phyloP scores from a whole-genome alignment of 2,329 filamentous ascomycete species.

The Aspergillus persii region DNA sequence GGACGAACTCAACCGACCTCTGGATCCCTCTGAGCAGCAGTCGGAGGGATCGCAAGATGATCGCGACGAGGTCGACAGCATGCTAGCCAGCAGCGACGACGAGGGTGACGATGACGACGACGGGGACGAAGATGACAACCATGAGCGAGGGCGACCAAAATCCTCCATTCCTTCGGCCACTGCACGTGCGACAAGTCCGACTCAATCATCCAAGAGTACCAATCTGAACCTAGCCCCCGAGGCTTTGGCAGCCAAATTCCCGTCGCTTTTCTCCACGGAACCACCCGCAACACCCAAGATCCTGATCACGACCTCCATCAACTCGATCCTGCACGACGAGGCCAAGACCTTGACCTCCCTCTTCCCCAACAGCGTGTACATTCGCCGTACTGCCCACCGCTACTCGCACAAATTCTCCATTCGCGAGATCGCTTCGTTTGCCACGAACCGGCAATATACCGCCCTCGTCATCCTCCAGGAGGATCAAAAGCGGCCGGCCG shows the following conservation, averaged over 20 bases:
- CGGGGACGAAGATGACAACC: constrained; percentile 49
- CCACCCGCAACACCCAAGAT: constrained; percentile 70
- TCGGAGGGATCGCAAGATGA: constrained; percentile 40
- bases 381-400: constrained; percentile 78
- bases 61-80: constrained; percentile 68
- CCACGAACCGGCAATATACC: constrained; percentile 77
- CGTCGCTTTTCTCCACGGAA: constrained; percentile 54
- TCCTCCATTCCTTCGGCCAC: constrained; percentile 37
- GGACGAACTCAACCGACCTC: constrained; percentile 35
- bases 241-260: constrained; percentile 60
- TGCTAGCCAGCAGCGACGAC: constrained; percentile 61
- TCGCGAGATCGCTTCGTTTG: constrained; percentile 84
- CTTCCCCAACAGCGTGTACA: constrained; percentile 78
- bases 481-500: constrained; percentile 79
- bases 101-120: constrained; percentile 53
- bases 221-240: constrained; percentile 61
- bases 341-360: constrained; percentile 74
- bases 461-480: constrained; percentile 83
- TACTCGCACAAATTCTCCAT: constrained; percentile 90
- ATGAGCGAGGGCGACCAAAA: constrained; percentile 40
- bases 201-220: constrained; percentile 56
- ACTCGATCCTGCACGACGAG: constrained; percentile 82
- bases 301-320: constrained; percentile 85
- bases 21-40: constrained; percentile 30
- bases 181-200: constrained; percentile 55